Conservation (phyloP, 169 alveolate species). For the Cryptosporidium sp. region DNA sequence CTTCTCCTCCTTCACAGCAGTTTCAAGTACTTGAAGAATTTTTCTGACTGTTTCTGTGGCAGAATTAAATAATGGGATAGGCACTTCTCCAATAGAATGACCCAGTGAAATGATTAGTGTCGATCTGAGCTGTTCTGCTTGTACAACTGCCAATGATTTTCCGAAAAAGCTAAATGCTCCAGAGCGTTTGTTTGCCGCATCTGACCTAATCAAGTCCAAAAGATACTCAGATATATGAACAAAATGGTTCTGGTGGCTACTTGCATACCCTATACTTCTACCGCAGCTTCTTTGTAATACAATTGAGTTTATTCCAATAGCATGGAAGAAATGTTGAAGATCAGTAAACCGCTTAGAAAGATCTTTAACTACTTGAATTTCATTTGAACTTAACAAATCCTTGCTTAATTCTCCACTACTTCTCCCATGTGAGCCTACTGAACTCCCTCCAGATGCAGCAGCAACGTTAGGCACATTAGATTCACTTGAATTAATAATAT, state of each 20-base stretch:
- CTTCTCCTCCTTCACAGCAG: conserved; percentile 64
- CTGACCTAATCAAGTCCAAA: conserved; percentile 72
- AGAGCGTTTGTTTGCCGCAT: conserved; percentile 78
- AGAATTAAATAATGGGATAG: conserved; percentile 29
- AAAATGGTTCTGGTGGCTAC: conserved; percentile 32
- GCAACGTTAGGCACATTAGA: conserved; percentile 4
- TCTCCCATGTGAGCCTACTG: neutral
- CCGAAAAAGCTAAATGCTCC: conserved; percentile 82
- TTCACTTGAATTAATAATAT: conserved; percentile 18
- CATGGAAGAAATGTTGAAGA: conserved; percentile 55
- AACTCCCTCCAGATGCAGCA: neutral
- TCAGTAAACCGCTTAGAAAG: conserved; percentile 16
- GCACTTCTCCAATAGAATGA: conserved; percentile 53
- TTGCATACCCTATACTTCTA: conserved; percentile 61
- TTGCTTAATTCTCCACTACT: neutral
- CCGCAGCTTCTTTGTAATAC: conserved; percentile 66
- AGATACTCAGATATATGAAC: conserved; percentile 53
- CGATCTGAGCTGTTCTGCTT: conserved; percentile 80
- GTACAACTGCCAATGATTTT: conserved; percentile 78
- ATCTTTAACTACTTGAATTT: conserved; percentile 17
- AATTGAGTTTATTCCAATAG: conserved; percentile 43
- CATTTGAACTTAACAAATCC: conserved; percentile 29
- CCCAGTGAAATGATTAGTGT: conserved; percentile 72
- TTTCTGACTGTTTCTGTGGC: conserved; percentile 40
- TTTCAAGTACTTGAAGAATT: conserved; percentile 45